Base-by-base conservation (phyloP, 768 basidiomycete species). In the Suillus paluster region DNA sequence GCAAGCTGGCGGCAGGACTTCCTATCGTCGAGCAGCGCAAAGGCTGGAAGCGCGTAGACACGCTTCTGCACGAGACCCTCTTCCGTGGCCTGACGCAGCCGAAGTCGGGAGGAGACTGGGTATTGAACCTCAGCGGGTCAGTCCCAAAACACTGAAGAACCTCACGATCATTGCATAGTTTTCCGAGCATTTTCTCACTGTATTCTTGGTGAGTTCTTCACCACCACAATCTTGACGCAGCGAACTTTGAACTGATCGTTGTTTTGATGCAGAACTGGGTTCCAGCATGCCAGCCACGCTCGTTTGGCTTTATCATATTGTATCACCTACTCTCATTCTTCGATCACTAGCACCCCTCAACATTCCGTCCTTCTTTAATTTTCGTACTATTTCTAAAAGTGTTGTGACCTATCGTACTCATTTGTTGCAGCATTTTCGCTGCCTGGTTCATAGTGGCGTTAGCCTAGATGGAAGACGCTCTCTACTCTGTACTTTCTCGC, bases 41-140 rank as follows among this genome's bases (percentile, higher is more conserved):
- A 52, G 87, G 87, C 8, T 78, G 86, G 73, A 77, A 80, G 58
- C 80, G 88, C 19, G 80, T 88, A 53, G 88, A 90, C 62, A 69
- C 85, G 38, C 72, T 89, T 59, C 68, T 77, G 25, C 83, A 84
- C 10, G 81, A 72, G 58, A 82, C 84, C 30, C 69, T 86, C 58
- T 89, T 88, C 70, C 79, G 79, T 52, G 85, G 84, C 34, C 67
- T 89, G 63, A 76, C 76, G 7, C 80, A 77, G 59, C 69, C 72
- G 52, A 72, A 73, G 58, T 68, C 72, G 7, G 74, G 72, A n/a
- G 48, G 71, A 15, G 69, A 73, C 39, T 81, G 80, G 80, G 65
- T 71, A 23, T 64, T 81, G n/a, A 67, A 76, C 50, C 70, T 75
- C 1, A 74, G 75, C 30, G 49, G 49, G 49, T 50, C 49, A 19